A percentile compares a stretch with the other conserved stretches of the same genome.
These are phyloP conservation scores for Pythium plurisporium DNA, from an alignment of 352 stramenopile genomes.

Conservation along the genomic window DNA sequence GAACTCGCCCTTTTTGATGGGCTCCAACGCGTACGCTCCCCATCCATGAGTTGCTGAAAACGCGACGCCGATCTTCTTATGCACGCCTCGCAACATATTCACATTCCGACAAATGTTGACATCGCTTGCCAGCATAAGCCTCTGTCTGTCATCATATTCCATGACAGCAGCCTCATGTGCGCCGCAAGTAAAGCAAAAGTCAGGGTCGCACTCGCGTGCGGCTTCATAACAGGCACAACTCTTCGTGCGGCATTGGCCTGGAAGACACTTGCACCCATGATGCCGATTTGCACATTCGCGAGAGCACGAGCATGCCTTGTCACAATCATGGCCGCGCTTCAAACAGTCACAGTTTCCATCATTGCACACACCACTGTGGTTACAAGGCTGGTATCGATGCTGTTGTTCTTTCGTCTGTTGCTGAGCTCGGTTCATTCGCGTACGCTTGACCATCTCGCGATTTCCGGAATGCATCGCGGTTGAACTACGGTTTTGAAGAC, in stretches of 20 bases:
- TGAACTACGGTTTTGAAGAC: slow-evolving; percentile 3
- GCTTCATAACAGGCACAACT: slow-evolving; percentile 49
- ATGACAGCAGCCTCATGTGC: slow-evolving; percentile 59
- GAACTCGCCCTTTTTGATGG: slow-evolving; percentile 54
- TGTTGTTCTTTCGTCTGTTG: slow-evolving; percentile 43
- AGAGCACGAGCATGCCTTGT: slow-evolving; percentile 55
- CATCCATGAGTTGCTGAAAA: slow-evolving; percentile 67
- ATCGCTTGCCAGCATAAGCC: slow-evolving; percentile 23
- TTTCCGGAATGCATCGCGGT: slow-evolving; percentile 23
- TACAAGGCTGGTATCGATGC: slow-evolving; percentile 56
- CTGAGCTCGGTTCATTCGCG: slow-evolving; percentile 30
- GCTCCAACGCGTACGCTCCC: slow-evolving; percentile 61
- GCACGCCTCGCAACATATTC: slow-evolving; percentile 47
- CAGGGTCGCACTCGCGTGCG: slow-evolving; percentile 63
- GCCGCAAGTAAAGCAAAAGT: slow-evolving; percentile 69
- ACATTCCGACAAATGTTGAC: slow-evolving; percentile 59
- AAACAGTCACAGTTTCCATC: slow-evolving; percentile 46
- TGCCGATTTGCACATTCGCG: slow-evolving; percentile 62
- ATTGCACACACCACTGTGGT: slow-evolving; percentile 45
- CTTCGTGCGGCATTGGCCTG: slow-evolving; percentile 50
- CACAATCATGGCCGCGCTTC: slow-evolving; percentile 47
- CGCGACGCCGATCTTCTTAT: slow-evolving; percentile 48
- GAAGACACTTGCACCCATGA: slow-evolving; percentile 56
- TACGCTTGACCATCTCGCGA: slow-evolving; percentile 29
- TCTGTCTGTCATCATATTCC: slow-evolving; percentile 27